Evolutionary conservation across 2,329 filamentous ascomycete genomes (phyloP).

Genomic region (Paecilomyces sp.): DNA sequence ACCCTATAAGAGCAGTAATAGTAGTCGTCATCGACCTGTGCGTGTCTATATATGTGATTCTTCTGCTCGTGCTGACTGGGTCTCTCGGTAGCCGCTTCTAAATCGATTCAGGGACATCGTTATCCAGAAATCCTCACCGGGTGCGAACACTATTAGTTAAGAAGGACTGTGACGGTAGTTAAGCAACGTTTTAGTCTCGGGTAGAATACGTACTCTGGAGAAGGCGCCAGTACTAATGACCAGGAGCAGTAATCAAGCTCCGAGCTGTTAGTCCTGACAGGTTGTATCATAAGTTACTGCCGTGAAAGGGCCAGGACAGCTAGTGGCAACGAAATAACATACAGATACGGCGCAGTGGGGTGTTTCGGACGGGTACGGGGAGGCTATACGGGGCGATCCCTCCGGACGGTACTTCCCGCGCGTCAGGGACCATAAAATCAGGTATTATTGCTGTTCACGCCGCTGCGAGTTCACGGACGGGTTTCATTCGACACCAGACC

Average conservation of each 20-base stretch:
- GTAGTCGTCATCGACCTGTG: background rate
- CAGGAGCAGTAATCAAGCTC: background rate
- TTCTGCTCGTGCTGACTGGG: background rate
- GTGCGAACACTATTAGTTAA: background rate
- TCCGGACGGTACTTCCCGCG: background rate
- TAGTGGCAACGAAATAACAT: background rate
- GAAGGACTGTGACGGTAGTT: background rate
- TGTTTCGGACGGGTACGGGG: background rate
- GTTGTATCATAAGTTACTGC: background rate
- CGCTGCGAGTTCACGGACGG: background rate
- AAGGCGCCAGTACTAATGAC: background rate
- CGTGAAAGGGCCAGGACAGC: background rate
- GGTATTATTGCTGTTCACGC: background rate
- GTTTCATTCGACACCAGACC: background rate
- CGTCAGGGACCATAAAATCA: background rate
- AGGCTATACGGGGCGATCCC: background rate
- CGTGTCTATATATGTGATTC: background rate
- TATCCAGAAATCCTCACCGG: background rate
- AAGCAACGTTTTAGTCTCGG: background rate
- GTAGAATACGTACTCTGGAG: background rate
- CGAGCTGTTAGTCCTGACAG: background rate
- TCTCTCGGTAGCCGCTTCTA: background rate
- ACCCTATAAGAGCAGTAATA: background rate
- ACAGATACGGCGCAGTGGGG: background rate
- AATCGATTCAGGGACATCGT: background rate